Evolutionary conservation across 2,329 filamentous ascomycete species (phyloP).

Genomic region (Hypoxylon sp.): DNA sequence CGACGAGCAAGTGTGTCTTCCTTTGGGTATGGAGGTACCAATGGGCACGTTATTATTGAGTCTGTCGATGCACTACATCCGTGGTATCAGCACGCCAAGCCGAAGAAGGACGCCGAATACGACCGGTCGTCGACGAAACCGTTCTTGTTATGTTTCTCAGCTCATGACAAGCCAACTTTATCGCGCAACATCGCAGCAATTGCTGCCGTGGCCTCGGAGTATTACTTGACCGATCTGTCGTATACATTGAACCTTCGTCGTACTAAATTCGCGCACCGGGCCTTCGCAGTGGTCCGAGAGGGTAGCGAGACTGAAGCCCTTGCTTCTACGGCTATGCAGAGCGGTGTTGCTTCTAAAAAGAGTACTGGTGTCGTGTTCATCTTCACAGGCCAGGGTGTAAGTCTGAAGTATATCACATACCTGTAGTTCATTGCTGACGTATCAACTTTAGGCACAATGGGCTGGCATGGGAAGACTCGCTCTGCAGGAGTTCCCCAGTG

Average conservation of each 20-base stretch:
- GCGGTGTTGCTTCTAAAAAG: conserved; percentile 11
- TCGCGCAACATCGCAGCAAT: conserved; percentile 38
- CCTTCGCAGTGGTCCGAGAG: conserved; percentile 1
- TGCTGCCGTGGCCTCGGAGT: conserved; percentile 19
- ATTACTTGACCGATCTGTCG: conserved; percentile 31
- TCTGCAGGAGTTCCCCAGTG: neutral
- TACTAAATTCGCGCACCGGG: conserved; percentile 6
- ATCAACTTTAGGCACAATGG: conserved; percentile 39
- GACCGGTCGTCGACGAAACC: conserved; percentile 15
- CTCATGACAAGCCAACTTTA: conserved; percentile 27
- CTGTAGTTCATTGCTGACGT: neutral
- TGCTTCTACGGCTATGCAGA: conserved; percentile 2
- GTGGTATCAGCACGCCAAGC: conserved; percentile 36
- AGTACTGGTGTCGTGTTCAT: conserved; percentile 28
- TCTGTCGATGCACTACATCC: conserved; percentile 39
- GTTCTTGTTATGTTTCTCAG: conserved; percentile 17
- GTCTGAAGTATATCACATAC: neutral
- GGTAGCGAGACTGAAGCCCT: conserved; percentile 29
- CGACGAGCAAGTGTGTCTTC: conserved; percentile 36
- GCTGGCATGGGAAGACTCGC: conserved; percentile 37
- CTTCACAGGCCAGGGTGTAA: conserved; percentile 46
- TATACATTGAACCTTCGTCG: conserved; percentile 28
- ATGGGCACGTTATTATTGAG: conserved; percentile 41
- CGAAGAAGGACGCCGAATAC: conserved; percentile 20
- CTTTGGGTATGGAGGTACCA: conserved; percentile 43